Conservation (phyloP, 345 rosid genomes). For the Melaleuca quinquenervia region DNA sequence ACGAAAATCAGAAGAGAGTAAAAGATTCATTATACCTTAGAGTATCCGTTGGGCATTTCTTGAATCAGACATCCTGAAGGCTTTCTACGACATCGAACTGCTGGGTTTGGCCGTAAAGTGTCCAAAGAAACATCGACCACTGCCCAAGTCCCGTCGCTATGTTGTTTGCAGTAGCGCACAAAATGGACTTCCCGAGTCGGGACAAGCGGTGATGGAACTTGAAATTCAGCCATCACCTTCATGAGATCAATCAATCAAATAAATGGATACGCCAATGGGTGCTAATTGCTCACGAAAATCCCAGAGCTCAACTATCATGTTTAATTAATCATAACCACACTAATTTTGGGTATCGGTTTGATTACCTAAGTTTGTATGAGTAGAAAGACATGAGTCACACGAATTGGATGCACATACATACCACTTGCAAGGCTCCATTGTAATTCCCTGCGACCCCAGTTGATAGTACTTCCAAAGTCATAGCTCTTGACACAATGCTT, state of each 20-base stretch:
- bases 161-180: constrained; percentile 71
- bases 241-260: background rate
- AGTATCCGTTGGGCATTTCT: constrained; percentile 67
- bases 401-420: background rate
- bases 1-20: background rate
- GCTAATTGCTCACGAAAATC: background rate
- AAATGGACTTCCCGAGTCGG: constrained; percentile 69
- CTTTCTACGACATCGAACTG: constrained; percentile 45
- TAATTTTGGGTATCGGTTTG: background rate
- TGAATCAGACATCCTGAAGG: constrained; percentile 93
- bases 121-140: constrained; percentile 95
- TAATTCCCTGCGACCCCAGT: constrained; percentile 61
- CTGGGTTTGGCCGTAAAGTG: constrained; percentile 38
- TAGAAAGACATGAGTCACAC: background rate
- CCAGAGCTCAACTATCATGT: background rate
- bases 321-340: background rate
- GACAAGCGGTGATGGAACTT: constrained; percentile 67
- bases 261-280: background rate
- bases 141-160: constrained; percentile 72
- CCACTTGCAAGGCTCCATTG: constrained; percentile 68
- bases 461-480: constrained; percentile 50
- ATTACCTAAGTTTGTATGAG: background rate
- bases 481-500: constrained; percentile 62
- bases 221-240: constrained; percentile 81
- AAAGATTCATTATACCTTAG: constrained; percentile 32